Base-by-base conservation (phyloP, 768 basidiomycete species). In the Sporobolomyces phaffii region DNA sequence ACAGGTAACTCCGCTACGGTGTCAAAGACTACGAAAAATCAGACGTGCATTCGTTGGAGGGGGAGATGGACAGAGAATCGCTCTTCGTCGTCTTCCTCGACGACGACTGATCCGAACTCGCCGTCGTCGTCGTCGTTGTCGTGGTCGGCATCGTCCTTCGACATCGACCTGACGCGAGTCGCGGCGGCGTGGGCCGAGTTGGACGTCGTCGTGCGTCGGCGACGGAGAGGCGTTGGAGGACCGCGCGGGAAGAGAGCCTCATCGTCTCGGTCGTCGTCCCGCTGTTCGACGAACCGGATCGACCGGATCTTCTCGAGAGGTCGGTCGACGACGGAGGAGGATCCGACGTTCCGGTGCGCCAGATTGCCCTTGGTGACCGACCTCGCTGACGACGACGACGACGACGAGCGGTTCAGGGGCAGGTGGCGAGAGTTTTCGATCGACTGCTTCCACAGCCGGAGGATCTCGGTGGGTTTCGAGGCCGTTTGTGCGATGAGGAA, bases 401-500 rank as follows among this genome's bases (percentile, higher is more conserved):
- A 8, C 26, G 24, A 11, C 47, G 41, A 45, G 20, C 56, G 43
- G 38, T 17, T 9, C 24, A 56, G 26, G 18, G 54, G 56, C 2
- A 29, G 17, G 17, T 34, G 33, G 18, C 59, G 41, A 1, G 58
- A 26, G 33, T 50, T 52, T 22, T 65, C 50, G 38, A 62, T 28
- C 36, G 56, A 47, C 24, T 52, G 38, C 14, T 65, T 50, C 68
- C 68, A 73, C 20, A 90, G 81, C 43, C 83, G 81, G 76, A 83
- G 85, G 64, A 92, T 82, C 76, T 91, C 87, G 11, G 81, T 82
- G 59, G 87, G 83, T 74, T 88, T 86, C 15, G 80, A 78, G 13
- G 86, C 86, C 4, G 88, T 86, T 77, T 92, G 90, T 4, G 90
- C 90, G 40, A 84, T 81, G 48, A 91, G 79, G 79, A 87, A 92